Percentiles rank a stretch among this genome's conserved stretches.
phyloP scores from a whole-genome alignment of 768 basidiomycete genomes.

The Collybia sordida region DNA sequence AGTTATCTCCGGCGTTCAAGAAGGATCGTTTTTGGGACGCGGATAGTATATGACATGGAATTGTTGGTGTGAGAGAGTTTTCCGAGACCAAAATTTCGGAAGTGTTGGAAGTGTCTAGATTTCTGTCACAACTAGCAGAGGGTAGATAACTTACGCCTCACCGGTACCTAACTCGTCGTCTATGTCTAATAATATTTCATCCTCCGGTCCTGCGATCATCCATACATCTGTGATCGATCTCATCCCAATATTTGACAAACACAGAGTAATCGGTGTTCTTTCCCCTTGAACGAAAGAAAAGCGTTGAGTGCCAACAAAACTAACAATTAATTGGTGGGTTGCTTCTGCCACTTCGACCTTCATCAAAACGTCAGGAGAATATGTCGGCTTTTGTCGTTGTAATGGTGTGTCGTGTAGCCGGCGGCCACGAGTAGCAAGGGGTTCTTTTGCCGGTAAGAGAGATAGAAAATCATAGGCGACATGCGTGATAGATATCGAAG shows the following conservation, averaged over 20 bases:
- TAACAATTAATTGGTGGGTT: constrained; percentile 60
- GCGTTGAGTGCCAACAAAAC: constrained; percentile 52
- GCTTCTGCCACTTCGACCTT: constrained; percentile 62
- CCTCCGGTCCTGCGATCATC: constrained; percentile 59
- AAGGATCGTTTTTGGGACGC: constrained; percentile 17
- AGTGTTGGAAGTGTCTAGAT: constrained; percentile 10
- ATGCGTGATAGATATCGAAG: constrained; percentile 55
- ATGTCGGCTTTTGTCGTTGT: constrained; percentile 67
- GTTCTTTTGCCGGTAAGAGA: constrained; percentile 66
- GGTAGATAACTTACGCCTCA: not conserved
- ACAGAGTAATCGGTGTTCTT: constrained; percentile 48
- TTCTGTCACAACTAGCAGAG: no score
- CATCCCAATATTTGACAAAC: constrained; percentile 67
- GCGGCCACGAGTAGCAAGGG: constrained; percentile 67
- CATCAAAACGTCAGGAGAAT: constrained; percentile 67
- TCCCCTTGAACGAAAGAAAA: constrained; percentile 71
- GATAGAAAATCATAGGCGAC: constrained; percentile 71
- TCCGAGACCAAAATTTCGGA: constrained; percentile 41
- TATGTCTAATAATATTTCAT: constrained; percentile 58
- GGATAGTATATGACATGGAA: constrained; percentile 48
- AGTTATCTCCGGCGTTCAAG: constrained; percentile 48
- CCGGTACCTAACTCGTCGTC: constrained; percentile 12
- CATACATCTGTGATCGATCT: constrained; percentile 66
- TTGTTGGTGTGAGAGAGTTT: constrained; percentile 51
- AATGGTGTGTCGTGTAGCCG: constrained; percentile 73